Conservation (phyloP, 768 basidiomycete genomes). For the Dacryopinax primogenitus region DNA sequence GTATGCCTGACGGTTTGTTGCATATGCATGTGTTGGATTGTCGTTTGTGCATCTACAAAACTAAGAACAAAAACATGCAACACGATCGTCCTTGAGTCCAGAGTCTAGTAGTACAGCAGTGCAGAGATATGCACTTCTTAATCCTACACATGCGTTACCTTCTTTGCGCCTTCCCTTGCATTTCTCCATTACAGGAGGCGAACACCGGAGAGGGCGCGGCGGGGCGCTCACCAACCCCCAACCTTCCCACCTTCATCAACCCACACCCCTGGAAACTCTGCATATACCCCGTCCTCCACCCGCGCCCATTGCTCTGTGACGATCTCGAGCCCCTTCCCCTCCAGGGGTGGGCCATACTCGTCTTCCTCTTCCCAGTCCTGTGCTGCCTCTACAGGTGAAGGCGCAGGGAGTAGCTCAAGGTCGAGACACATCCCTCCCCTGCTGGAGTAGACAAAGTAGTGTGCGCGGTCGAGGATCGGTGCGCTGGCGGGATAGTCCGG, state of each 20-base stretch:
- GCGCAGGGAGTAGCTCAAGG: background rate
- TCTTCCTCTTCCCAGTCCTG: background rate
- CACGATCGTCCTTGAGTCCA: no score
- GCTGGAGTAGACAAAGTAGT: background rate
- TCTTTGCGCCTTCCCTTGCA: no score
- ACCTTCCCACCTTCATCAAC: background rate
- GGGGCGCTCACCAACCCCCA: background rate
- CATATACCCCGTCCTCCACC: conserved; percentile 4
- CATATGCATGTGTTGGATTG: no score
- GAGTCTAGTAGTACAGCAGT: no score
- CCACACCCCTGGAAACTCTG: background rate
- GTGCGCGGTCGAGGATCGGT: background rate
- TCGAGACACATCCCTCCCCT: conserved; percentile 2
- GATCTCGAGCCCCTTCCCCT: background rate
- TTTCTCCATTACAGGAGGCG: no score
- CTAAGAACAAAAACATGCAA: no score
- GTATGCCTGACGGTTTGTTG: no score
- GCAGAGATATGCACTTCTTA: no score
- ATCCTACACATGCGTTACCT: no score
- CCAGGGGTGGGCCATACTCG: conserved; percentile 6
- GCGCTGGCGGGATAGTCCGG: background rate
- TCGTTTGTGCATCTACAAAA: no score
- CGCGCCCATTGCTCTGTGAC: background rate
- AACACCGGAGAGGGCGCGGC: background rate
- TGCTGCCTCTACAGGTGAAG: background rate